Base-by-base conservation (phyloP, 2,329 filamentous ascomycete genomes). In the Arthrobotrys sinensis region DNA sequence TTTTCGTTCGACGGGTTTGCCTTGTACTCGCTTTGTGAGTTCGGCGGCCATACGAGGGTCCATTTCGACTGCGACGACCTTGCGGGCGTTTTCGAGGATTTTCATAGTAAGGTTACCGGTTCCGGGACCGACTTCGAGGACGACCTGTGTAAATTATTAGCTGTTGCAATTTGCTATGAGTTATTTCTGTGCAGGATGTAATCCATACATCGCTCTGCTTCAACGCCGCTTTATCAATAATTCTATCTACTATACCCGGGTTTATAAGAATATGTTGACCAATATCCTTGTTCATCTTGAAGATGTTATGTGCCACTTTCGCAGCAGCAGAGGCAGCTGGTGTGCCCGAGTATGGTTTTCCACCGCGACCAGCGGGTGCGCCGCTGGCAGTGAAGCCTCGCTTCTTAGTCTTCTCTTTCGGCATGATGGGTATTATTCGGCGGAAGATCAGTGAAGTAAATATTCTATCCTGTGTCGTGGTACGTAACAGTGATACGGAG, bases 21-120 rank as follows among this genome's bases (percentile, higher is more conserved):
- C 94, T 85, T 97, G 94, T 7, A 98, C 94, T 82, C 95, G 92
- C 85, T 96, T 94, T 53, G 93, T 96, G 80, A 97, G 89, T 86
- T 98, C 96, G 76, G 95, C 95, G 11, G 93, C 94, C 96, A 98
- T 98, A 83, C 96, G 89, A 19, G 96, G 94, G 85, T 99, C 96
- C 84, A 97, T 88, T 86, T 99, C 96, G 63, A 97, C 93, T 3
- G 93, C 92, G 63, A 94, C 92, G 68, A 90, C 89, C 77, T 92
- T 93, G 84, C 94, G 94, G 21, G 93, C 93, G 80, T 93, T 92
- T 82, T 96, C 93, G 28, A 98, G 86, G 78, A 98, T 97, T 76
- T 93, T 89, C 28, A 96, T 91, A 0, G 95, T 98, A 81, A 98
- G 85, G 84, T 96, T 96, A 80, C 94, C 93, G 0, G 93, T 95